A percentile compares a stretch with the other conserved stretches of the same genome.
Conservation (phyloP, 257 asterid genomes). For the Penstemon davidsonii region DNA sequence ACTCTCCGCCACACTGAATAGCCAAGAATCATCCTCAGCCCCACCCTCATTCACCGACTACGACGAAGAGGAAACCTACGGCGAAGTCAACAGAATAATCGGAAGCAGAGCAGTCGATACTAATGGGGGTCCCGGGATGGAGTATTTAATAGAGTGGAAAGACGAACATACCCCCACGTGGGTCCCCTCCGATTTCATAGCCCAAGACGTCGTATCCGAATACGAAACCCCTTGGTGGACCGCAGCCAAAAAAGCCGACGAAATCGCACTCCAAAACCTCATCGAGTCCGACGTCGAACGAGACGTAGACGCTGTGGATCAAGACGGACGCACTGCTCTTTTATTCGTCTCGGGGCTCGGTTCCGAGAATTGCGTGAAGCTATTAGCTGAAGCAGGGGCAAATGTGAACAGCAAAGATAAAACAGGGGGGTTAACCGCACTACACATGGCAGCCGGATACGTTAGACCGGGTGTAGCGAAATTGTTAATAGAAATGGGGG, state of each 20-base stretch:
- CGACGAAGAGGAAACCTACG: slow-evolving; percentile 65
- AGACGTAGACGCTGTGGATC: slow-evolving; percentile 77
- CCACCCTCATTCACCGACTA: slow-evolving; percentile 48
- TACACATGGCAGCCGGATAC: slow-evolving; percentile 94
- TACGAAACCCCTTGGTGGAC: slow-evolving; percentile 96
- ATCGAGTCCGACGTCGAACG: slow-evolving; percentile 59
- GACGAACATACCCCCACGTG: slow-evolving; percentile 92
- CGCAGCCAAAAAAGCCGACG: slow-evolving; percentile 80
- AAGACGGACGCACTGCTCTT: slow-evolving; percentile 81
- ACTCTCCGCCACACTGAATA: slow-evolving; percentile 58
- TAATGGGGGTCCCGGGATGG: slow-evolving; percentile 58
- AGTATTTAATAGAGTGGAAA: slow-evolving; percentile 86
- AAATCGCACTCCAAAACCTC: slow-evolving; percentile 40
- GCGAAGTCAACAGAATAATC: slow-evolving; percentile 74
- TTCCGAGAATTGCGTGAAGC: slow-evolving; percentile 67
- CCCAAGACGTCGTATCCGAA: slow-evolving; percentile 80
- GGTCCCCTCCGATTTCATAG: slow-evolving; percentile 88
- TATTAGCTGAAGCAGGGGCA: slow-evolving; percentile 74
- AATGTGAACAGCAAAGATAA: slow-evolving; percentile 57
- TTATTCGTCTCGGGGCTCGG: slow-evolving; percentile 91
- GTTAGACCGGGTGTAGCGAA: slow-evolving; percentile 71
- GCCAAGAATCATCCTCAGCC: slow-evolving; percentile 32
- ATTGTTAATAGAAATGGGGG: slow-evolving; percentile 52
- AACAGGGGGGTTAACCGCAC: slow-evolving; percentile 69
- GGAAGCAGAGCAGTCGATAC: slow-evolving; percentile 60